Evolutionary conservation across 371 early-diverging fungal genomes (phyloP).

Genomic region (Synchytrium microbalum): DNA sequence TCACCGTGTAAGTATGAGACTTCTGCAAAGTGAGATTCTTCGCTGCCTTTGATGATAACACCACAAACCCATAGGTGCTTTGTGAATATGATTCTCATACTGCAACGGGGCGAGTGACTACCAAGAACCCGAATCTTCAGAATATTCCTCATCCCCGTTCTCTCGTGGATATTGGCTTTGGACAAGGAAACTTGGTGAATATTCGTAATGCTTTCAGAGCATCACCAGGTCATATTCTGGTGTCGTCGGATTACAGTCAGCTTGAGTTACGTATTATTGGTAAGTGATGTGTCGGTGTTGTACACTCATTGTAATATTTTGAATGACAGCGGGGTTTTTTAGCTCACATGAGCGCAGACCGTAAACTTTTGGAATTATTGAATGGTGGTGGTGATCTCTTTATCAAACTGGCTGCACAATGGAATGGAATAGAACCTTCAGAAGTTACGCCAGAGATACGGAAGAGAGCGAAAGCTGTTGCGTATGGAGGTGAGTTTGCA

Average conservation of each 20-base stretch:
- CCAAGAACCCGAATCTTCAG: slow-evolving; percentile 14
- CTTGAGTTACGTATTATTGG: slow-evolving; percentile 18
- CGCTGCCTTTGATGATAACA: no score
- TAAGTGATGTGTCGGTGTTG: neutral
- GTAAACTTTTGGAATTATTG: neutral
- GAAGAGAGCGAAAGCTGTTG: slow-evolving; percentile 1
- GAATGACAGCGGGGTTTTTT: slow-evolving; percentile 3
- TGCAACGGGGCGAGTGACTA: slow-evolving; percentile 12
- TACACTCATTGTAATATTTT: neutral
- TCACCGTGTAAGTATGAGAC: no score
- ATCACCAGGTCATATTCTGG: slow-evolving; percentile 9
- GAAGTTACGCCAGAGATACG: neutral
- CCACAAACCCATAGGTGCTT: no score
- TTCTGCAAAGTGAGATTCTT: no score
- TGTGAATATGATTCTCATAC: slow-evolving; percentile 15
- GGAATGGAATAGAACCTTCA: neutral
- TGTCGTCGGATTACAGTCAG: slow-evolving; percentile 17
- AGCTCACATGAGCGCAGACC: slow-evolving; percentile 4
- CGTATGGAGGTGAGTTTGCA: slow-evolving; percentile 5
- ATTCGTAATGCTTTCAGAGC: slow-evolving; percentile 16
- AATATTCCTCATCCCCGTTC: slow-evolving; percentile 18
- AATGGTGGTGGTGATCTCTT: slow-evolving; percentile 6
- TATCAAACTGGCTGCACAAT: slow-evolving; percentile 3
- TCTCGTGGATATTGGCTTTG: no score
- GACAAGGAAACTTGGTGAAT: slow-evolving; percentile 4